Conservation (phyloP, 345 rosid genomes). For the Corchorus olitorius region DNA sequence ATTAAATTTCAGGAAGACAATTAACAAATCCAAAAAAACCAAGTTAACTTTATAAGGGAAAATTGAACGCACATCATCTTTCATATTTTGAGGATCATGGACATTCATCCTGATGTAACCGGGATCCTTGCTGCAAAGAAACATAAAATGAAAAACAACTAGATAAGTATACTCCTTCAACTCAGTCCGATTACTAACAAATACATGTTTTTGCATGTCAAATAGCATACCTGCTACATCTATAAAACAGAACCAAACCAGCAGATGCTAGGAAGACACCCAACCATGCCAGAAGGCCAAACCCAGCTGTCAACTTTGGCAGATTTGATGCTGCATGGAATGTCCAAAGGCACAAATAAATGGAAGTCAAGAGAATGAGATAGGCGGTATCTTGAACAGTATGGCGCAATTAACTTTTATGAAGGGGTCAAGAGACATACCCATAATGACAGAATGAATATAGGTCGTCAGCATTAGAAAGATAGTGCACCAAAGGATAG, state of each 20-base stretch:
- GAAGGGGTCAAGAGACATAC: slow-evolving; percentile 45
- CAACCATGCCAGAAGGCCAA: slow-evolving; percentile 84
- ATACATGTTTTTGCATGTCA: neutral
- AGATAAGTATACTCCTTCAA: slow-evolving; percentile 1
- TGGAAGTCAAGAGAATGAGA: slow-evolving; percentile 3
- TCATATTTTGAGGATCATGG: slow-evolving; percentile 78
- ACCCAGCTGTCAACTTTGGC: slow-evolving; percentile 72
- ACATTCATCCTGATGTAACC: slow-evolving; percentile 85
- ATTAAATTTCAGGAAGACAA: neutral
- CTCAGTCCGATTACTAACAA: no score
- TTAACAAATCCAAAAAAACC: neutral
- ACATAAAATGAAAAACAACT: slow-evolving; percentile 1
- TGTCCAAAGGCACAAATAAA: slow-evolving; percentile 9
- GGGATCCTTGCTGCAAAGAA: slow-evolving; percentile 83
- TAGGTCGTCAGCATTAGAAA: slow-evolving; percentile 64
- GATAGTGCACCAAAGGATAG: slow-evolving; percentile 70
- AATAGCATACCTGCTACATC: slow-evolving; percentile 83
- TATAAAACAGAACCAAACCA: slow-evolving; percentile 79
- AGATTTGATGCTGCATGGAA: slow-evolving; percentile 67
- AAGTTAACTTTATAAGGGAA: neutral
- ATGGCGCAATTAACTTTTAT: slow-evolving; percentile 19
- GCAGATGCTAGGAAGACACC: slow-evolving; percentile 74
- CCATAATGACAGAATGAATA: slow-evolving; percentile 68
- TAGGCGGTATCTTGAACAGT: slow-evolving; percentile 20
- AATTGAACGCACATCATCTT: slow-evolving; percentile 74